A percentile compares a stretch with the other conserved stretches of the same genome.
Evolutionary conservation across 805 yeast genomes (phyloP).

Genomic region (Yarrowia porcina): DNA sequence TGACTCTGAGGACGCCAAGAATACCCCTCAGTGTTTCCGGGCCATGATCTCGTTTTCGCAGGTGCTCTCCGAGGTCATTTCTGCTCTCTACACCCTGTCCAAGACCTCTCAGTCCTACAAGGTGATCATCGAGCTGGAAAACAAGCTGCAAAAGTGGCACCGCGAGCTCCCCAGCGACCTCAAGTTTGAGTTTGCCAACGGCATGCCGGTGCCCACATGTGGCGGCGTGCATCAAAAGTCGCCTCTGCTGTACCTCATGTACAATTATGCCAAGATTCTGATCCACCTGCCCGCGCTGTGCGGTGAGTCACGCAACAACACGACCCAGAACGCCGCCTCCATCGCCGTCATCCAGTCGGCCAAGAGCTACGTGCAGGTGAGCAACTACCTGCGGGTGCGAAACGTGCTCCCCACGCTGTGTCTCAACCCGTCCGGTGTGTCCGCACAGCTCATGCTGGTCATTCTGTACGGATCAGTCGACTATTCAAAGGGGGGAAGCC

Average conservation of each 20-base stretch:
- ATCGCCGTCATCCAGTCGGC: conserved; percentile 39
- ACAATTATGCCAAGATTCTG: conserved; percentile 60
- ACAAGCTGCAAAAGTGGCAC: conserved; percentile 75
- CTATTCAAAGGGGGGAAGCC: conserved; percentile 76
- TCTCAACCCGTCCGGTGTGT: conserved; percentile 33
- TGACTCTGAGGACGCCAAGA: conserved; percentile 17
- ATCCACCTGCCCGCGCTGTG: conserved; percentile 54
- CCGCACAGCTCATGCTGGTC: conserved; percentile 33
- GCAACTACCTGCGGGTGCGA: conserved; percentile 34
- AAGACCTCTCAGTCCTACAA: conserved; percentile 31
- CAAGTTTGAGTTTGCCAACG: conserved; percentile 52
- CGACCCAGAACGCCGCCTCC: conserved; percentile 34
- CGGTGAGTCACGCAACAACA: conserved; percentile 14
- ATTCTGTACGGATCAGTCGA: conserved; percentile 62
- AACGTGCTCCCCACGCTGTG: conserved; percentile 35
- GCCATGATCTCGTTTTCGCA: conserved; percentile 48
- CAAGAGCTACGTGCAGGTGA: conserved; percentile 35
- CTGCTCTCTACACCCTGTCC: conserved; percentile 42
- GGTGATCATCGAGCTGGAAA: conserved; percentile 46
- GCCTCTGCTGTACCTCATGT: conserved; percentile 51
- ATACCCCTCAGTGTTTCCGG: conserved; percentile 27
- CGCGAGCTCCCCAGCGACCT: conserved; percentile 60
- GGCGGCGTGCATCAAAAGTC: conserved; percentile 36
- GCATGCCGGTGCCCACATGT: conserved; percentile 33
- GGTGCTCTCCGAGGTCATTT: conserved; percentile 69